Evolutionary conservation across 106 monocot species (phyloP).

Genomic region (Ottelia alismoides): DNA sequence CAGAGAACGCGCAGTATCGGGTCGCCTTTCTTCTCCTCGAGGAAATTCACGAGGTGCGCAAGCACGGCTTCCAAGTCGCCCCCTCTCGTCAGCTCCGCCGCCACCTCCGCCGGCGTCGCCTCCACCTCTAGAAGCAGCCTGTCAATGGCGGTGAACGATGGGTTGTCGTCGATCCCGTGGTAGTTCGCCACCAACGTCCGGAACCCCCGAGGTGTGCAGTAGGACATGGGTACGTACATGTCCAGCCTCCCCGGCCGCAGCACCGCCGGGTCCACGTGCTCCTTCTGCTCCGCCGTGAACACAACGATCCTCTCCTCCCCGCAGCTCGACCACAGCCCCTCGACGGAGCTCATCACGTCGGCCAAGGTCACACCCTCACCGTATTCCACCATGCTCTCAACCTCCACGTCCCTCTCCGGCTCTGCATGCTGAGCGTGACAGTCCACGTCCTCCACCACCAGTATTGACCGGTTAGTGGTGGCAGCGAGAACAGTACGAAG

Average conservation of each 20-base stretch:
- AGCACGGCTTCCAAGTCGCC: background rate
- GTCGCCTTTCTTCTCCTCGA: background rate
- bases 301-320: constrained; percentile 5
- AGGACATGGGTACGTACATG: constrained; percentile 1
- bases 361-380: background rate
- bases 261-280: background rate
- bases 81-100: constrained; percentile 3
- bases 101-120: constrained; percentile 1
- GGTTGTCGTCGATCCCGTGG: constrained; percentile 1
- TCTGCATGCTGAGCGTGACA: constrained; percentile 3
- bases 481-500: constrained; percentile 4
- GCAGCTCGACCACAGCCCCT: background rate
- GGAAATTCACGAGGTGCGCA: background rate
- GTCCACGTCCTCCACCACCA: constrained; percentile 26
- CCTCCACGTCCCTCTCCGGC: background rate
- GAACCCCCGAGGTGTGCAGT: background rate
- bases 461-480: constrained; percentile 7
- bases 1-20: no score
- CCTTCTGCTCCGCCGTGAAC: constrained; percentile 1
- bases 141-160: background rate
- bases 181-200: constrained; percentile 1
- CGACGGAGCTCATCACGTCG: background rate
- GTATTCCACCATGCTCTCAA: background rate
- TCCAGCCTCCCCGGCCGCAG: constrained; percentile 5
- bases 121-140: constrained; percentile 1